Evolutionary conservation across 805 yeast genomes (phyloP).

Genomic region (Jamesozyma hellenica): DNA sequence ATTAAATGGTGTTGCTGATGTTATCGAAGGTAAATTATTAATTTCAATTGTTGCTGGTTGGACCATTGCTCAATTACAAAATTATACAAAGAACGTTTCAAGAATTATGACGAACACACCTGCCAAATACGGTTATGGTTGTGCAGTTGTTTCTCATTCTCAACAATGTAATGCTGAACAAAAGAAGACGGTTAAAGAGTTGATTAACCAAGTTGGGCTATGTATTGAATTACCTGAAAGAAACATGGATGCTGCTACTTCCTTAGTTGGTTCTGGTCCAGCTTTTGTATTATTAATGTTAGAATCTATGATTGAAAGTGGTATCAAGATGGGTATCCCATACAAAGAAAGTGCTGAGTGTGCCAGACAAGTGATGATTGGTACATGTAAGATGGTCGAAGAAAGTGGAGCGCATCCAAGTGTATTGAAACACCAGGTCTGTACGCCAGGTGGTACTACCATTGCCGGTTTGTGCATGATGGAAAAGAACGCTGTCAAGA

Average conservation of each 20-base stretch:
- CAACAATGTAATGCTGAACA: constrained; percentile 36
- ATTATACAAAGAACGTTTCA: constrained; percentile 49
- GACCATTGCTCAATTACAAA: constrained; percentile 59
- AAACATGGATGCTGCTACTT: constrained; percentile 93
- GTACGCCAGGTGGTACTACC: constrained; percentile 97
- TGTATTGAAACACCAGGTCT: constrained; percentile 72
- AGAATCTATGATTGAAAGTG: constrained; percentile 91
- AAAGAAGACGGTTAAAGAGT: constrained; percentile 26
- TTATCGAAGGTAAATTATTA: constrained; percentile 45
- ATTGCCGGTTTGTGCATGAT: constrained; percentile 87
- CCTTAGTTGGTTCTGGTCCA: constrained; percentile 93
- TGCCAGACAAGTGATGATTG: constrained; percentile 90
- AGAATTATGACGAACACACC: constrained; percentile 99
- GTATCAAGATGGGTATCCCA: constrained; percentile 88
- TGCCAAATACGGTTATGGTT: constrained; percentile 83
- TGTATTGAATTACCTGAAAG: constrained; percentile 65
- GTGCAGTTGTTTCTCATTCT: constrained; percentile 83
- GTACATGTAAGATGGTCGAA: constrained; percentile 84
- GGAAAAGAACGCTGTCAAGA: constrained; percentile 85
- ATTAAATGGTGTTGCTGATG: constrained; percentile 38
- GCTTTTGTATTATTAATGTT: constrained; percentile 84
- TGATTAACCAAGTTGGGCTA: constrained; percentile 57
- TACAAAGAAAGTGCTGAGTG: constrained; percentile 70
- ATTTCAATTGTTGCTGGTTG: constrained; percentile 89
- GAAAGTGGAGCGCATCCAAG: constrained; percentile 82